Evolutionary conservation across 805 yeast genomes (phyloP).

Genomic region (Cyberlindnera xylosilytica): DNA sequence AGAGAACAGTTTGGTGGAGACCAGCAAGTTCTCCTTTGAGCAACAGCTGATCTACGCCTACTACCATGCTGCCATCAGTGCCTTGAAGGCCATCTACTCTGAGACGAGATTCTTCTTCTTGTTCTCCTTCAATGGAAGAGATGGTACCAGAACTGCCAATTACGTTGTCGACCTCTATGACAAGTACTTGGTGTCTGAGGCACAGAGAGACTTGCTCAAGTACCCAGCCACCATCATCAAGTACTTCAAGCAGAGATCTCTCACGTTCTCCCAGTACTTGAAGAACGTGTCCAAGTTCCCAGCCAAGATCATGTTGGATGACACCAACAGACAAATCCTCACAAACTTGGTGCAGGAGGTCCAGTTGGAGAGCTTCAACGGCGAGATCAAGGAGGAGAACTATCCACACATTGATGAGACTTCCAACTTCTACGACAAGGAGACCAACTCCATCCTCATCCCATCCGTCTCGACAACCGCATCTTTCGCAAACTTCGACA

Average conservation of each 20-base stretch:
- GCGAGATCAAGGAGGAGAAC: slow-evolving; percentile 18
- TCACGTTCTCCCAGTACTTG: slow-evolving; percentile 21
- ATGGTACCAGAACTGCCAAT: slow-evolving; percentile 29
- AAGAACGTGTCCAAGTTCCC: slow-evolving; percentile 26
- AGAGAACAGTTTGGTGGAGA: slow-evolving; percentile 13
- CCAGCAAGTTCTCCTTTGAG: slow-evolving; percentile 11
- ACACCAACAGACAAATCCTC: slow-evolving; percentile 24
- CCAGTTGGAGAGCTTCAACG: slow-evolving; percentile 27
- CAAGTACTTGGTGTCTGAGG: slow-evolving; percentile 4
- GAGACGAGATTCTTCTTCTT: slow-evolving; percentile 35
- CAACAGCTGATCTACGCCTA: slow-evolving; percentile 29
- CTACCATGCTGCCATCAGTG: slow-evolving; percentile 32
- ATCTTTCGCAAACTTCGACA: slow-evolving; percentile 23
- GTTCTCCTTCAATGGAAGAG: slow-evolving; percentile 34
- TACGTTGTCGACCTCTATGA: slow-evolving; percentile 11
- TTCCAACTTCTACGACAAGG: slow-evolving; percentile 22
- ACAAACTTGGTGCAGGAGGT: slow-evolving; percentile 26
- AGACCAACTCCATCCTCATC: slow-evolving; percentile 25
- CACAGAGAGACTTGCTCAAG: slow-evolving; percentile 17
- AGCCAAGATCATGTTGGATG: slow-evolving; percentile 28
- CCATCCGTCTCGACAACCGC: slow-evolving; percentile 24
- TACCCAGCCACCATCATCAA: slow-evolving; percentile 29
- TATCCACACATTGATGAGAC: slow-evolving; percentile 25
- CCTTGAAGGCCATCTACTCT: slow-evolving; percentile 34
- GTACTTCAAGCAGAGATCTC: slow-evolving; percentile 29